phyloP scores from a whole-genome alignment of 2,329 filamentous ascomycete genomes.

The Clonostachys byssicola region DNA sequence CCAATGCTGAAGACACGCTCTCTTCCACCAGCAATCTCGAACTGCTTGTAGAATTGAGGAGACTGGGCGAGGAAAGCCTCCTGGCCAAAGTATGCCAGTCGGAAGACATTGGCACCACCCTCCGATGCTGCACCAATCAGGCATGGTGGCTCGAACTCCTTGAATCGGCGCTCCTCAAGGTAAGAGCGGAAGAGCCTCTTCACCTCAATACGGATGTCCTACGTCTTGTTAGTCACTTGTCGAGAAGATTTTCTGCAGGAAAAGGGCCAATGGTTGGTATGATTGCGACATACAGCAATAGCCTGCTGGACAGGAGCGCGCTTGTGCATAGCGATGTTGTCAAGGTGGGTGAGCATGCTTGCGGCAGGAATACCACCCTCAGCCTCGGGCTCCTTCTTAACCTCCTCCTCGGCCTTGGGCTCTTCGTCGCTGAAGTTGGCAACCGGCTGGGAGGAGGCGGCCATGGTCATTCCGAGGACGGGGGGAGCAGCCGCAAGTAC shows the following conservation, averaged over 20 bases:
- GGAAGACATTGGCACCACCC: conserved; percentile 89
- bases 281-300: conserved; percentile 59
- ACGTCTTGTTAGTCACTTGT: conserved; percentile 6
- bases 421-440: conserved; percentile 57
- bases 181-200: conserved; percentile 74
- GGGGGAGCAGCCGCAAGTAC: conserved; percentile 62
- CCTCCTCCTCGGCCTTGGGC: conserved; percentile 32
- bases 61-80: conserved; percentile 77
- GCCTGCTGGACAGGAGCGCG: conserved; percentile 88
- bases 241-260: conserved; percentile 2
- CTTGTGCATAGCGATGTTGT: conserved; percentile 92
- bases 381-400: conserved; percentile 21
- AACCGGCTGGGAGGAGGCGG: conserved; percentile 48
- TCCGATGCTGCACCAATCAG: conserved; percentile 88
- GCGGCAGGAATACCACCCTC: conserved; percentile 57
- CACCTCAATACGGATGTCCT: conserved; percentile 46
- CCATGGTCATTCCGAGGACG: conserved; percentile 54
- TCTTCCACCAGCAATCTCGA: conserved; percentile 75
- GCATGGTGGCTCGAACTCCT: conserved; percentile 84
- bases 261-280: neutral
- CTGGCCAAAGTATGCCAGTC: conserved; percentile 83
- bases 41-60: conserved; percentile 85
- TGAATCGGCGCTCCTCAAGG: conserved; percentile 70
- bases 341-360: conserved; percentile 76
- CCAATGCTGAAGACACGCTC: conserved; percentile 76